These are phyloP conservation scores for Aspergillus heteromorphus DNA, from an alignment of 495 filamentous ascomycete genomes.

Conservation along the genomic window DNA sequence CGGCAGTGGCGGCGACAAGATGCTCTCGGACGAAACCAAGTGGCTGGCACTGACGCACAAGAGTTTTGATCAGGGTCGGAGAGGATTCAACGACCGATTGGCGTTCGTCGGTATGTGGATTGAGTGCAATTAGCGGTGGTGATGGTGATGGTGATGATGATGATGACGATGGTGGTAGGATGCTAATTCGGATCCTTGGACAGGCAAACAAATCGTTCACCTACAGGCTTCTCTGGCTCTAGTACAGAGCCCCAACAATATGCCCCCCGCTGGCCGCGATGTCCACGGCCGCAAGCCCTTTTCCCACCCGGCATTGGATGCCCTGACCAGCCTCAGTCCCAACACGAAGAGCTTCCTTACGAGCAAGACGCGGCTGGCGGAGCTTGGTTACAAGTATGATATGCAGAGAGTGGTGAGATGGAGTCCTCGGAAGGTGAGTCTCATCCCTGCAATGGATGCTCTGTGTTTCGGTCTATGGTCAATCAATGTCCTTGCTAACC, in stretches of 20 bases:
- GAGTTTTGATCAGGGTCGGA: slow-evolving; percentile 92
- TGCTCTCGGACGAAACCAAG: slow-evolving; percentile 86
- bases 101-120: slow-evolving; percentile 73
- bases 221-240: slow-evolving; percentile 72
- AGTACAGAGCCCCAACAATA: slow-evolving; percentile 42
- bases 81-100: slow-evolving; percentile 90
- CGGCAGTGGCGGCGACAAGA: slow-evolving; percentile 59
- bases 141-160: not conserved
- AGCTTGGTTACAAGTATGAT: slow-evolving; percentile 63
- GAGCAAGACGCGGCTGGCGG: slow-evolving; percentile 54
- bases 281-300: slow-evolving; percentile 59
- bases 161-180: not conserved
- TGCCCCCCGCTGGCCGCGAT: slow-evolving; percentile 18
- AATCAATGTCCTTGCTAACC: not conserved
- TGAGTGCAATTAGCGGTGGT: not conserved
- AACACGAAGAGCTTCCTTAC: slow-evolving; percentile 52
- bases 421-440: slow-evolving; percentile 72
- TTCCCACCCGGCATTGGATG: slow-evolving; percentile 64
- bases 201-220: slow-evolving; percentile 76
- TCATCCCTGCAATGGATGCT: not conserved
- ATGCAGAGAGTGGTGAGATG: slow-evolving; percentile 73
- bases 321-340: slow-evolving; percentile 60
- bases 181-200: slow-evolving; percentile 6
- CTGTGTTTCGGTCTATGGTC: too few species aligned
- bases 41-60: slow-evolving; percentile 98